Conservation (phyloP, 2,329 filamentous ascomycete species). For the Hypoxylon sp. region DNA sequence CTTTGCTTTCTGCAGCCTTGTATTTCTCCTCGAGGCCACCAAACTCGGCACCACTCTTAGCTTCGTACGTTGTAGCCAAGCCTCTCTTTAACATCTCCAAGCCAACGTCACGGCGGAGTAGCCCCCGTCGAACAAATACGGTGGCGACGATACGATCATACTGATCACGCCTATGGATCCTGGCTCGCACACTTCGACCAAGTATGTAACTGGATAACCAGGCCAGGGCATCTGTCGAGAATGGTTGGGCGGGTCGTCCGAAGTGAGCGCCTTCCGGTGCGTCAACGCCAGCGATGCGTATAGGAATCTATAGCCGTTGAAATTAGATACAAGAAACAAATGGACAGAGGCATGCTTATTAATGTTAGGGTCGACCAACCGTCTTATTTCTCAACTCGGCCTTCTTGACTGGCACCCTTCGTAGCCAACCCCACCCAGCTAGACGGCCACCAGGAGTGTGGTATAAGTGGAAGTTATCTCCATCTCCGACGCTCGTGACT, state of each 20-base stretch:
- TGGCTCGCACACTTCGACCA: conserved; percentile 82
- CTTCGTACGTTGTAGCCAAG: conserved; percentile 93
- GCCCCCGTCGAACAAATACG: conserved; percentile 79
- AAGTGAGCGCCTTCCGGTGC: conserved; percentile 95
- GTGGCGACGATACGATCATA: conserved; percentile 93
- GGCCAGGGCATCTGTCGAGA: conserved; percentile 81
- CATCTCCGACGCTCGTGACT: conserved; percentile 96
- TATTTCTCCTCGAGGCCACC: conserved; percentile 78
- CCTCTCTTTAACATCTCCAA: conserved; percentile 90
- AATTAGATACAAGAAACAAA: conserved; percentile 19
- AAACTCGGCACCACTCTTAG: conserved; percentile 90
- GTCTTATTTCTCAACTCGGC: conserved; percentile 82
- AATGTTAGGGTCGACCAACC: conserved; percentile 64
- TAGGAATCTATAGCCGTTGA: conserved; percentile 75
- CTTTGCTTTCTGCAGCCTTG: conserved; percentile 74
- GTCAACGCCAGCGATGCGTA: conserved; percentile 92
- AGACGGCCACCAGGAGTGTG: conserved; percentile 93
- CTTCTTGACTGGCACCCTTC: conserved; percentile 78
- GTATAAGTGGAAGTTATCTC: conserved; percentile 93
- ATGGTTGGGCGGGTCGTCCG: conserved; percentile 88
- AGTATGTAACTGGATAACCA: conserved; percentile 84
- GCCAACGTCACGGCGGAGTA: conserved; percentile 85
- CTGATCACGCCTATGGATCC: conserved; percentile 88
- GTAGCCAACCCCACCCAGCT: conserved; percentile 93
- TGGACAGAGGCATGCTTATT: conserved; percentile 16